phyloP scores from a whole-genome alignment of 2,329 filamentous ascomycete species.

The Alternaria arbusti region DNA sequence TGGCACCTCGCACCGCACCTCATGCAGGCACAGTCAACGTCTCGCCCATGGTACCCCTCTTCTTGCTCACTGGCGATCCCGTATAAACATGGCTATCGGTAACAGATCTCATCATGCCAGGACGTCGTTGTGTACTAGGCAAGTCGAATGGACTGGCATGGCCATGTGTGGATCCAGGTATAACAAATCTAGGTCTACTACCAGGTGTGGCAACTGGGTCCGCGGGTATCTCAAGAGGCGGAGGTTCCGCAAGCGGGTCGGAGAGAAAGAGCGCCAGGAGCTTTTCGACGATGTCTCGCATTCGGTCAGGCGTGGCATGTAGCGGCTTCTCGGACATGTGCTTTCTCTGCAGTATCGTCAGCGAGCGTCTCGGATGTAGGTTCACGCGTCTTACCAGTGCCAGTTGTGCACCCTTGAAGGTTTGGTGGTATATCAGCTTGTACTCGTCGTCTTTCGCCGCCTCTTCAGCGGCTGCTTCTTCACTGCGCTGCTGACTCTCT shows the following conservation, averaged over 20 bases:
- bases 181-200: conserved; percentile 20
- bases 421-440: conserved; percentile 60
- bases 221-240: conserved; percentile 13
- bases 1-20: background rate
- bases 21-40: background rate
- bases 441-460: conserved; percentile 56
- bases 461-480: conserved; percentile 35
- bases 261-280: conserved; percentile 55
- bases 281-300: conserved; percentile 57
- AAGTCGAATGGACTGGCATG: conserved; percentile 43
- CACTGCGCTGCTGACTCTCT: conserved; percentile 16
- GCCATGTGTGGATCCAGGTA: conserved; percentile 29
- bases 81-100: conserved; percentile 24
- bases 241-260: conserved; percentile 49
- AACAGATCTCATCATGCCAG: conserved; percentile 21
- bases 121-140: conserved; percentile 31
- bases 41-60: conserved; percentile 3
- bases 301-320: conserved; percentile 48
- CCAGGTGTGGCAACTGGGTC: conserved; percentile 39
- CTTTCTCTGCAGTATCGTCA: conserved; percentile 36
- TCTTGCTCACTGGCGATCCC: conserved; percentile 34
- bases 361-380: background rate
- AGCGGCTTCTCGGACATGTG: conserved; percentile 48
- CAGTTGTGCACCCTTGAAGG: conserved; percentile 57
- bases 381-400: conserved; percentile 45